A percentile compares a stretch with the other conserved stretches of the same genome.
Conservation (phyloP, 129 eudicot species). For the Sambucus nigra region DNA sequence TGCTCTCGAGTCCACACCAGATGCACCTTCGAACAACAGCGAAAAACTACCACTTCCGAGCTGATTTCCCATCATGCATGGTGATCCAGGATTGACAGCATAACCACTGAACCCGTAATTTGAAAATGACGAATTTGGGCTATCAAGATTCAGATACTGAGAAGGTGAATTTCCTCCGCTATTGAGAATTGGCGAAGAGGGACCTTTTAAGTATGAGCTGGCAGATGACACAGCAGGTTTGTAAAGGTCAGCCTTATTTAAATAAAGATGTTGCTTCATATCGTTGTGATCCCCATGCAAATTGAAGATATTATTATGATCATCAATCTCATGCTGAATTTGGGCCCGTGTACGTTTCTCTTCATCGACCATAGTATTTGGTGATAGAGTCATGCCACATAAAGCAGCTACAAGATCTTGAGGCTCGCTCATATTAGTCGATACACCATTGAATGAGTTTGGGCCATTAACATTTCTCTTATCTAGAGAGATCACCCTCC, state of each 20-base stretch:
- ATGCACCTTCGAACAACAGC: slow-evolving; percentile 41
- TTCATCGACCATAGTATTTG: slow-evolving; percentile 34
- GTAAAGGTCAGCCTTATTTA: slow-evolving; percentile 21
- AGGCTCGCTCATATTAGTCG: slow-evolving; percentile 27
- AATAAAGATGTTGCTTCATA: slow-evolving; percentile 16
- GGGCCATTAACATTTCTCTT: slow-evolving; percentile 35
- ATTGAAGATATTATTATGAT: slow-evolving; percentile 23
- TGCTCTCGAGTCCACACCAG: slow-evolving; percentile 52
- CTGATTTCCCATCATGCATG: slow-evolving; percentile 54
- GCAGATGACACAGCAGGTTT: slow-evolving; percentile 21
- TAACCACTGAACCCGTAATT: slow-evolving; percentile 42
- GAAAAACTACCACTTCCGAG: slow-evolving; percentile 37
- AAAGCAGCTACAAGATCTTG: slow-evolving; percentile 64
- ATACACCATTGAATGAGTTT: slow-evolving; percentile 15
- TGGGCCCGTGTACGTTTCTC: slow-evolving; percentile 31
- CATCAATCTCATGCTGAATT: slow-evolving; percentile 28
- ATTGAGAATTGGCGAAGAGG: slow-evolving; percentile 18
- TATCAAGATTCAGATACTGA: slow-evolving; percentile 42
- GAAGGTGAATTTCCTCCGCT: slow-evolving; percentile 47
- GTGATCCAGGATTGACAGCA: slow-evolving; percentile 44
- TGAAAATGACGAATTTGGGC: slow-evolving; percentile 54
- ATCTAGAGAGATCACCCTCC: slow-evolving; percentile 33
- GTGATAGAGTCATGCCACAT: slow-evolving; percentile 47
- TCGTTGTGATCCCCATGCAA: slow-evolving; percentile 30
- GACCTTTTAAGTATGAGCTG: slow-evolving; percentile 35